Evolutionary conservation across 345 rosid genomes (phyloP), one percentile per base, ranked within the genome.

Genomic region (Lagerstroemia speciosa): DNA sequence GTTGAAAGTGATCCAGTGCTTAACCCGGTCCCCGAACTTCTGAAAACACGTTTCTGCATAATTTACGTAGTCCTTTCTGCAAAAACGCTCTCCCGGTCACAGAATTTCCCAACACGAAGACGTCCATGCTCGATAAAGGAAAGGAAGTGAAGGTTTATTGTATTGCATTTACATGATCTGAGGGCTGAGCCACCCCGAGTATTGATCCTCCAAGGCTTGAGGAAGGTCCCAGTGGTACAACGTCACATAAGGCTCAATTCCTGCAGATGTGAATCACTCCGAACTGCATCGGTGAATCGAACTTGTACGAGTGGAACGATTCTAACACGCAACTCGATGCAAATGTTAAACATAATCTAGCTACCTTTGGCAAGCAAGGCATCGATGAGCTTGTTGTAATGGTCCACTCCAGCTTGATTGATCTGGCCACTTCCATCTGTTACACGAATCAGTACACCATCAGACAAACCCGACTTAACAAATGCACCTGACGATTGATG

Each of bases 171-270:
- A 94, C 99, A 89, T 84, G 72, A 94, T 91, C 66, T 75, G 83
- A 11, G 81, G 85, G 53, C 77, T 77, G 19, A 94, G 86, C 99
- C 97, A 94, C 71, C 97, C 99, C 2, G 77, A 83, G 80, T 94
- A 94, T 67, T 70, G 76, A 62, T 94, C 92, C 27, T 83, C 77
- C 69, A 94, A 83, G 58, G 96, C 90, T 41, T 85, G 99, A 68
- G 99, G 99, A 78, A 94, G 96, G 78, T 94, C 99, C 99, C 99
- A 94, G 40, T 94, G 99, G 79, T 86, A 94, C 57, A 94, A 61
- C 0, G 97, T 91, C 72, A 91, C 96, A 67, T 88, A 91, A 5
- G 99, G 99, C 75, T 85, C 80, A 68, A 94, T 87, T 69, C 99
- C 98, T 92, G 82, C 72, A 29, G 15, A 31, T 10, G 37, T 15